Evolutionary conservation across 2,329 filamentous ascomycete genomes (phyloP), one percentile per base, ranked within the genome.

Genomic region (Hymenoscyphus infarciens): DNA sequence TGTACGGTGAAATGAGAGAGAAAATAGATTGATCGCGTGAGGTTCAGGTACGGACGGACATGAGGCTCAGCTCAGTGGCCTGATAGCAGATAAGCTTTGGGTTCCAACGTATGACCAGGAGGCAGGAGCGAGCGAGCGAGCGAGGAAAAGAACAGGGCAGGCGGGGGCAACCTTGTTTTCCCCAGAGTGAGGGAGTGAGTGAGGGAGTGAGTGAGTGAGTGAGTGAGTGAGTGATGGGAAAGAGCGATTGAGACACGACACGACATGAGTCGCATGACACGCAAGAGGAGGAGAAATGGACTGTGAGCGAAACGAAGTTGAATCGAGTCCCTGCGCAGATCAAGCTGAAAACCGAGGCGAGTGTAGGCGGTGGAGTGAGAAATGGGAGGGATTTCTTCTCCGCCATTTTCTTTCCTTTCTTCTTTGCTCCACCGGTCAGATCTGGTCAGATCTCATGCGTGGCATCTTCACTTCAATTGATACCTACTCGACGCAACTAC

Each of bases 321-420:
- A 22, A 38, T 45, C 29, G 19, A 22, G 45, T 57, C 56, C 56
- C 56, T 57, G 56, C 38, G 56, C n/a, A 10, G 56, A 57, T 57
- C 56, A 38, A 35, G 29, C 33, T 19, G 55, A 35, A 38, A 35
- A 8, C 15, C 39, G 1, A 19, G 19, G 42, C 16, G 25, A 5
- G 39, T n/a, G n/a, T n/a, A n/a, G n/a, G n/a, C n/a, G n/a, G n/a
- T 42, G 42, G 42, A 10, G 42, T 22, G n/a, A 4, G n/a, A 22
- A 11, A 8, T 11, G 19, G 19, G 42, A 22, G 42, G n/a, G n/a
- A 22, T 22, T 19, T 49, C 42, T 22, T 22, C 42, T 49, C 42
- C 42, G 19, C 16, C 6, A 22, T 49, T 10, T 22, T 49, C 6
- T 49, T 10, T 22, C 5, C 11, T 49, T 49, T 49, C 25, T 49